phyloP scores from a whole-genome alignment of 2,329 filamentous ascomycete species.

The Ophiostoma ips region DNA sequence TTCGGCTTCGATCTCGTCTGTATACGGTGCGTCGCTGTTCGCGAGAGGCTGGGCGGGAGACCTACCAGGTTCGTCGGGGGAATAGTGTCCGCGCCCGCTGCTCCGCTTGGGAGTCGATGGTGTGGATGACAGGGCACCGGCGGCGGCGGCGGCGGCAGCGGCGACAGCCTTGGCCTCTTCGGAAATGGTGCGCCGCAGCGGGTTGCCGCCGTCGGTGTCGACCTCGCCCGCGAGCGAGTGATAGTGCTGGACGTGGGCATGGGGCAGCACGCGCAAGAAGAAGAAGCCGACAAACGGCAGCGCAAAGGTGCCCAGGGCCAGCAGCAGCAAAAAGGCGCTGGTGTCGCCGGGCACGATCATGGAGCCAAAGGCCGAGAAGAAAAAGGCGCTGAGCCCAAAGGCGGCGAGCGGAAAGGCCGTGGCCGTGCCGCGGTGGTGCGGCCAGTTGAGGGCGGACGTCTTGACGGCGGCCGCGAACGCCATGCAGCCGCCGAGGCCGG shows the following conservation, averaged over 20 bases:
- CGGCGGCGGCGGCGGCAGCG: constrained; percentile 16
- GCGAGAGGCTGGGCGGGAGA: constrained; percentile 22
- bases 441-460: constrained; percentile 78
- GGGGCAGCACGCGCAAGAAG: constrained; percentile 65
- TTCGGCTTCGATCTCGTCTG: constrained; percentile 1
- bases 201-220: constrained; percentile 20
- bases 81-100: neutral
- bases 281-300: constrained; percentile 68
- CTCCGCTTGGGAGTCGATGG: constrained; percentile 15
- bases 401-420: constrained; percentile 87
- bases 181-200: constrained; percentile 28
- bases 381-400: constrained; percentile 90
- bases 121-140: too few relatives aligned
- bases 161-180: constrained; percentile 24
- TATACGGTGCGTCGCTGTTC: constrained; percentile 1
- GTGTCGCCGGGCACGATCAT: constrained; percentile 74
- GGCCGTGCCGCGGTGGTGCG: constrained; percentile 77
- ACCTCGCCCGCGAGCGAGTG: constrained; percentile 28
- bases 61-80: constrained; percentile 52
- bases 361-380: constrained; percentile 73
- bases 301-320: constrained; percentile 65
- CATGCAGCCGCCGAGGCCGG: constrained; percentile 77
- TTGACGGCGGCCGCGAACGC: constrained; percentile 87
- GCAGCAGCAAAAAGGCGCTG: constrained; percentile 62
- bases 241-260: constrained; percentile 34